Conservation (phyloP, 768 basidiomycete species). For the Porpolomopsis calyptriformis region DNA sequence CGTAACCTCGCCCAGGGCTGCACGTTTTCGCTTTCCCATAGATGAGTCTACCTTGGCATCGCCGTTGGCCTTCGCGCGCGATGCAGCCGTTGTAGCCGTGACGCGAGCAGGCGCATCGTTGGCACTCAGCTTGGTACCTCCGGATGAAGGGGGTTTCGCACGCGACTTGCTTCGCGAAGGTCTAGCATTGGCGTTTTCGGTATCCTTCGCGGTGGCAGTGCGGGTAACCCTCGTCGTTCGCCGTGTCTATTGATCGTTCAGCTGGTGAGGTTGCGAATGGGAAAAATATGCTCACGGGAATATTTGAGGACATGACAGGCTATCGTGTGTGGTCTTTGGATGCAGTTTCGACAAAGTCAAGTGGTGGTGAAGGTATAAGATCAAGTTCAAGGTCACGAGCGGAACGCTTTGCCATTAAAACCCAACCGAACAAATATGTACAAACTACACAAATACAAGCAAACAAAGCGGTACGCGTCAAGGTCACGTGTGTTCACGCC, state of each 20-base stretch:
- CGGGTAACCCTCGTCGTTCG: constrained; percentile 52
- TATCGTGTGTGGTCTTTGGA: constrained; percentile 9
- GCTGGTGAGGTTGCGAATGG: constrained; percentile 4
- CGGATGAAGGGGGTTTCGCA: constrained; percentile 40
- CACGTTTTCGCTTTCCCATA: constrained; percentile 62
- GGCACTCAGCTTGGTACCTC: constrained; percentile 30
- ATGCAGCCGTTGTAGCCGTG: constrained; percentile 32
- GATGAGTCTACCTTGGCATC: constrained; percentile 40
- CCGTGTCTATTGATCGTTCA: constrained; percentile 39
- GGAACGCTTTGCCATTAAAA: too few relatives aligned
- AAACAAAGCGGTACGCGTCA: not conserved
- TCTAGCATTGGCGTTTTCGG: constrained; percentile 59
- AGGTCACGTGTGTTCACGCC: constrained; percentile 1
- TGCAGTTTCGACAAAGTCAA: not conserved
- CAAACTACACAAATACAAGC: too few relatives aligned
- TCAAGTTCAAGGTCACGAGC: too few relatives aligned
- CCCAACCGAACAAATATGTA: constrained; percentile 1
- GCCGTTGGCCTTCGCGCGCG: constrained; percentile 33
- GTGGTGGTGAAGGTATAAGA: too few relatives aligned
- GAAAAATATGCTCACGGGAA: constrained; percentile 30
- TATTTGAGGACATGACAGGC: constrained; percentile 33
- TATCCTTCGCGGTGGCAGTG: constrained; percentile 43
- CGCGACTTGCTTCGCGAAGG: constrained; percentile 50
- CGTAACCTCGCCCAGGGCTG: constrained; percentile 64
- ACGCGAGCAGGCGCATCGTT: constrained; percentile 24